These are phyloP conservation scores for Scedosporium boydii DNA, from an alignment of 2,329 filamentous ascomycete genomes.

Conservation along the genomic window DNA sequence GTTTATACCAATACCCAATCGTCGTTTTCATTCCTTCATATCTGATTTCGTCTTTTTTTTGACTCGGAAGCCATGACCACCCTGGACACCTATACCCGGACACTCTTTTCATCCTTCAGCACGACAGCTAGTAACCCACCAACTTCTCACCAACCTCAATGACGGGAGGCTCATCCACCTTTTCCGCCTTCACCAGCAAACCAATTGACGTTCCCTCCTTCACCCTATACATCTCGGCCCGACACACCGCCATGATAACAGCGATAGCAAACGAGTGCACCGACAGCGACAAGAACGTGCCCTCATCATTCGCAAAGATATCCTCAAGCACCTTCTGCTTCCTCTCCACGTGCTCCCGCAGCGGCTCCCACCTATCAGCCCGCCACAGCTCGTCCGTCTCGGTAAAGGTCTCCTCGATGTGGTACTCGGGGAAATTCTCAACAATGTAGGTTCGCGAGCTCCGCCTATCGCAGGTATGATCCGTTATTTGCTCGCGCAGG, in stretches of 20 bases:
- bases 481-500: slow-evolving; percentile 48
- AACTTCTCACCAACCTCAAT: slow-evolving; percentile 6
- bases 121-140: neutral
- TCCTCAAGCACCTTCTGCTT: slow-evolving; percentile 34
- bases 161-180: slow-evolving; percentile 8
- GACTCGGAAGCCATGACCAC: neutral
- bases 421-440: slow-evolving; percentile 37
- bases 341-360: slow-evolving; percentile 32
- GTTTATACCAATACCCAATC: neutral
- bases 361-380: slow-evolving; percentile 36
- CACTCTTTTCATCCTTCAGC: neutral
- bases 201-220: slow-evolving; percentile 44
- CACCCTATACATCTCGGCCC: slow-evolving; percentile 32
- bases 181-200: slow-evolving; percentile 37
- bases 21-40: neutral
- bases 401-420: slow-evolving; percentile 42
- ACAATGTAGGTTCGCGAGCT: slow-evolving; percentile 37
- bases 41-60: neutral
- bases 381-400: slow-evolving; percentile 47
- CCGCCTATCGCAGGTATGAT: slow-evolving; percentile 53
- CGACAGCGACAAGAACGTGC: slow-evolving; percentile 37
- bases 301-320: slow-evolving; percentile 29
- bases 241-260: slow-evolving; percentile 31
- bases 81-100: neutral
- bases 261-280: slow-evolving; percentile 38